Evolutionary conservation across 2,329 filamentous ascomycete species (phyloP), one percentile per base, ranked within the genome.

Genomic region (Ophiosphaerella korrae): DNA sequence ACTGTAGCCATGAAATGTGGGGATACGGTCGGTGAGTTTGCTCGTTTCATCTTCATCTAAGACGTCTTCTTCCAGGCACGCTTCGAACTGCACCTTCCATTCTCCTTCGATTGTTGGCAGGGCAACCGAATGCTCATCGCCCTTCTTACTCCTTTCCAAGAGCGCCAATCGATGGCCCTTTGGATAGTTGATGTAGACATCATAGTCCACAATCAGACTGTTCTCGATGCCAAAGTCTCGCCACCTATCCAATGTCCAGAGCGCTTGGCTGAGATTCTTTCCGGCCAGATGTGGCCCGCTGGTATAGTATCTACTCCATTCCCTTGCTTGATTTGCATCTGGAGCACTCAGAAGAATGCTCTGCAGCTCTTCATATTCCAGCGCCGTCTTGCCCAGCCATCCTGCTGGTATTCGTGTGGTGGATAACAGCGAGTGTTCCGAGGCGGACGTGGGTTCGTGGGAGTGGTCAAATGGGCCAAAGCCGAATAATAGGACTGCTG

Each of bases 1-100:
- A 3, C 91, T 96, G 74, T 97, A 97, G 45, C 93, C 94, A 68
- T 97, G 93, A 77, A 97, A 97, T 0, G 88, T 93, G 1, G 93
- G 92, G 21, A 97, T 82, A 26, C 90, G 81, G 64, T 92, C 83
- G 8, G 82, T 75, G 39, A 91, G 78, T 18, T 85, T 82, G 14
- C 86, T 91, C 0, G 92, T 95, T 3, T 86, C 83, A 70, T 99
- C 94, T 45, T 96, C 87, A 0, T 90, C 82, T 5, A 97, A 77
- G 2, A 93, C 82, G 67, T 96, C 91, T 73, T 99, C 94, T 62
- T 89, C 85, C 35, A 97, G 76, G 1, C 84, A 87, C 0, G 92
- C 93, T 68, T 92, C 86, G 66, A 88, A 96, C n/a, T 83, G 80
- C 24, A 92, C 80, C 45, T 83, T 80, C 79, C 84, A 88, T 13